phyloP scores from a whole-genome alignment of 495 filamentous ascomycete genomes.

The Lasiosphaeris hirsuta region DNA sequence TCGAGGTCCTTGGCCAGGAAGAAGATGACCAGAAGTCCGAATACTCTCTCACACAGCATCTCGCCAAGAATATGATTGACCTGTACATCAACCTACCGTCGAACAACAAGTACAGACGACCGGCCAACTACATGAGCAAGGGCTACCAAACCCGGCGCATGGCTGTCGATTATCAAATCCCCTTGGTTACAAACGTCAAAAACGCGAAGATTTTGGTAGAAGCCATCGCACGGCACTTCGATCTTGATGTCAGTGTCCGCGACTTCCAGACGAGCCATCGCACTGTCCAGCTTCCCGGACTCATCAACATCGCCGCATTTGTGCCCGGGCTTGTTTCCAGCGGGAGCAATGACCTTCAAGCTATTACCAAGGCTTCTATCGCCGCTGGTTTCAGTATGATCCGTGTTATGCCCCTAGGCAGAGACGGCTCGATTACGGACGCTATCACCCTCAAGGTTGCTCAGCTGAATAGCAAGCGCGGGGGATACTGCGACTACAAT shows the following conservation, averaged over 20 bases:
- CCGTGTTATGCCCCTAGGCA: constrained; percentile 73
- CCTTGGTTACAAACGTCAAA: constrained; percentile 97
- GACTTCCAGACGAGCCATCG: constrained; percentile 90
- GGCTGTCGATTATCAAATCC: constrained; percentile 98
- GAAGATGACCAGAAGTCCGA: constrained; percentile 83
- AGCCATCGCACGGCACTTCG: constrained; percentile 83
- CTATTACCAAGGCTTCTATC: constrained; percentile 70
- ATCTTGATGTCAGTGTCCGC: constrained; percentile 71
- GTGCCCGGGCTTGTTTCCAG: constrained; percentile 67
- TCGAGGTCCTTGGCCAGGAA: constrained; percentile 72
- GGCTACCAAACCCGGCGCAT: constrained; percentile 93
- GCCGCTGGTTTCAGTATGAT: constrained; percentile 81
- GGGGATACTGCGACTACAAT: constrained; percentile 78
- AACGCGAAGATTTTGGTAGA: constrained; percentile 97
- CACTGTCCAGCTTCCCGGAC: constrained; percentile 68
- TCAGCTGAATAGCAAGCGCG: constrained; percentile 67
- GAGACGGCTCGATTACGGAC: constrained; percentile 70
- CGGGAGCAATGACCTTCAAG: constrained; percentile 66
- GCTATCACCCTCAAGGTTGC: constrained; percentile 68
- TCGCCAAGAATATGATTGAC: constrained; percentile 96
- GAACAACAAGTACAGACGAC: constrained; percentile 92
- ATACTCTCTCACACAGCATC: constrained; percentile 90
- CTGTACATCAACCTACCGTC: constrained; percentile 98
- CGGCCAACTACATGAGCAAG: constrained; percentile 97
- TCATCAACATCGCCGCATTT: constrained; percentile 78